These are phyloP conservation scores for Colletotrichum paranaense DNA, from an alignment of 2,329 filamentous ascomycete species.

Conservation along the genomic window DNA sequence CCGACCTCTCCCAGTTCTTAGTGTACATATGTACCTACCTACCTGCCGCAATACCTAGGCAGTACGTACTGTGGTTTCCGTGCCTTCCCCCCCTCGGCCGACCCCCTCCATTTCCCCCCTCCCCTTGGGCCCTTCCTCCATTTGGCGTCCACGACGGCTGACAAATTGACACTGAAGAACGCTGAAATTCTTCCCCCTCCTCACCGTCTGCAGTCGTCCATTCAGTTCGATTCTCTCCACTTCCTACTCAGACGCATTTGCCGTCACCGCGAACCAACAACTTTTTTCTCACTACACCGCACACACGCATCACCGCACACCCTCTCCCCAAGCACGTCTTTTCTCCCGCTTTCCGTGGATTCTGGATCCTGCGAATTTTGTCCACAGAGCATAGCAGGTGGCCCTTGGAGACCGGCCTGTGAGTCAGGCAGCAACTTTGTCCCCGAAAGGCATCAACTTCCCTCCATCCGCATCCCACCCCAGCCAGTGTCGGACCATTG, in stretches of 20 bases:
- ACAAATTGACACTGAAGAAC: conserved; percentile 35
- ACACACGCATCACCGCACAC: conserved; percentile 21
- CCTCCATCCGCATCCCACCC: conserved; percentile 28
- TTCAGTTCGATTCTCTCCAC: conserved; percentile 34
- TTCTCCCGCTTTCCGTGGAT: conserved; percentile 22
- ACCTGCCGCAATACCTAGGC: too few species aligned
- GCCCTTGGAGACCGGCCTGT: conserved; percentile 14
- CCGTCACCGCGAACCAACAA: conserved; percentile 16
- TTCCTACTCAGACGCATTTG: conserved; percentile 21
- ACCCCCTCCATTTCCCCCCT: conserved; percentile 25
- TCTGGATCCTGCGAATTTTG: conserved; percentile 14
- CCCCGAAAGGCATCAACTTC: conserved; percentile 39
- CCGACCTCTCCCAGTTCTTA: background rate
- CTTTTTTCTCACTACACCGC: conserved; percentile 1
- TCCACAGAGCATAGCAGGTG: conserved; percentile 6
- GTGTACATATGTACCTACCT: too few species aligned
- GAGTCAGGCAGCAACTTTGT: conserved; percentile 49
- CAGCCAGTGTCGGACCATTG: conserved; percentile 30
- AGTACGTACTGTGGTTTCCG: too few species aligned
- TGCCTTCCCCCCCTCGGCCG: conserved; percentile 13
- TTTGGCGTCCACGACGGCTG: conserved; percentile 27
- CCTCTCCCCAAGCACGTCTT: conserved; percentile 26
- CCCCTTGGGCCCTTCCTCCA: background rate
- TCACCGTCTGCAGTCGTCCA: conserved; percentile 30
- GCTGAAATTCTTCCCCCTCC: conserved; percentile 37